Conservation (phyloP, 1,139 yeast species). For the Scheffersomyces stambukii region DNA sequence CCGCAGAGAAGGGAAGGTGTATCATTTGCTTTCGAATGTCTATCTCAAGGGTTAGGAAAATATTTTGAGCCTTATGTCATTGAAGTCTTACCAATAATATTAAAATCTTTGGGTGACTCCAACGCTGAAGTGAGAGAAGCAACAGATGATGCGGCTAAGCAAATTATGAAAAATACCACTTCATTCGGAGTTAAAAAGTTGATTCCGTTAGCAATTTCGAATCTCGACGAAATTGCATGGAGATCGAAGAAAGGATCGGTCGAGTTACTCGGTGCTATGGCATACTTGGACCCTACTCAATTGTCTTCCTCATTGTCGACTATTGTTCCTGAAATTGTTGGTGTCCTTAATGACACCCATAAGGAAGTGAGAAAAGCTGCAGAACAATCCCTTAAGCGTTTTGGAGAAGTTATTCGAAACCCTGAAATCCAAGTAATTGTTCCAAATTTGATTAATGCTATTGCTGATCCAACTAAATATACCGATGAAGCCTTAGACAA, state of each 20-base stretch:
- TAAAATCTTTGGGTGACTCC: constrained; percentile 80
- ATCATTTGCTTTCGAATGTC: constrained; percentile 78
- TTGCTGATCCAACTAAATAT: constrained; percentile 89
- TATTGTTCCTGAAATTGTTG: constrained; percentile 94
- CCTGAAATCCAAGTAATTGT: constrained; percentile 93
- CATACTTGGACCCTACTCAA: constrained; percentile 92
- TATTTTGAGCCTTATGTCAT: constrained; percentile 91
- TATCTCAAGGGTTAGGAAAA: constrained; percentile 70
- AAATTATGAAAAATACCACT: constrained; percentile 87
- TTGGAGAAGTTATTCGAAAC: constrained; percentile 95
- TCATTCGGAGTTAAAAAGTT: constrained; percentile 87
- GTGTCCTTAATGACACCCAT: constrained; percentile 90
- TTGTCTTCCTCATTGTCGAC: constrained; percentile 82
- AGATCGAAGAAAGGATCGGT: constrained; percentile 96
- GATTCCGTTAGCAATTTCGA: constrained; percentile 85
- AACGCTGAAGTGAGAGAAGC: constrained; percentile 85
- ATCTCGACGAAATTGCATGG: constrained; percentile 90
- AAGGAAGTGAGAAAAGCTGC: constrained; percentile 97
- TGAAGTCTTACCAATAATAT: constrained; percentile 77
- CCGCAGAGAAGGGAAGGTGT: constrained; percentile 81
- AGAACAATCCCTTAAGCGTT: constrained; percentile 78
- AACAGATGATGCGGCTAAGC: constrained; percentile 80
- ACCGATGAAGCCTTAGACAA: constrained; percentile 88
- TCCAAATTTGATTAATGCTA: constrained; percentile 86
- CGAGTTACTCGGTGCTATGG: constrained; percentile 95